Percentiles rank a stretch among this genome's conserved stretches.
These are phyloP conservation scores for Hericium rajendrae DNA, from an alignment of 768 basidiomycete genomes.

Conservation along the genomic window DNA sequence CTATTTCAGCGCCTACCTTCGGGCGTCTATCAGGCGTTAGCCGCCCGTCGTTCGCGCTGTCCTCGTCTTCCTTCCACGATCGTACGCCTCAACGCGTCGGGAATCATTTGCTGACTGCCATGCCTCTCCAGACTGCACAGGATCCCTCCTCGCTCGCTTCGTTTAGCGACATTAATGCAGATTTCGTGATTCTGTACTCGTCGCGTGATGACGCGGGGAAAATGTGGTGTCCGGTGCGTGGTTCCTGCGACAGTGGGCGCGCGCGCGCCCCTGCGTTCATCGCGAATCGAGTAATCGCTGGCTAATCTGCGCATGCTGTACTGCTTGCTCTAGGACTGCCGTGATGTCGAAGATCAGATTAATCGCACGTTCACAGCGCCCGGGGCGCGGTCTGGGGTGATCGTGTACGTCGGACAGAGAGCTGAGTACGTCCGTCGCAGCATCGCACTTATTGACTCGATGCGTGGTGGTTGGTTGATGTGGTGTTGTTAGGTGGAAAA, in stretches of 20 bases:
- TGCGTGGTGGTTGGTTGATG: too few relatives aligned
- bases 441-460: neutral
- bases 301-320: neutral
- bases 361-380: conserved; percentile 36
- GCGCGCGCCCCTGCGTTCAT: neutral
- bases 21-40: neutral
- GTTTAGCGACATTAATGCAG: conserved; percentile 33
- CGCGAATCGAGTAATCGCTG: neutral
- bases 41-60: neutral
- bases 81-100: neutral
- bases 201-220: conserved; percentile 47
- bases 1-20: neutral
- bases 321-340: conserved; percentile 44
- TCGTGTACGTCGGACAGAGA: conserved; percentile 63
- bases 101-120: neutral
- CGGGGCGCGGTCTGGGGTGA: conserved; percentile 40
- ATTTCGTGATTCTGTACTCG: conserved; percentile 62
- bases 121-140: conserved; percentile 10
- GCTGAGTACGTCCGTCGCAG: conserved; percentile 36
- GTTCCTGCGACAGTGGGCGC: neutral
- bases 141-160: conserved; percentile 30
- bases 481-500: conserved; percentile 49
- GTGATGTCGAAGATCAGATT: conserved; percentile 47
- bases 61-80: neutral
- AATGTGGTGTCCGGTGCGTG: conserved; percentile 64